Conservation (phyloP, 1,284 basidiomycete species). For the Pascua sp. region DNA sequence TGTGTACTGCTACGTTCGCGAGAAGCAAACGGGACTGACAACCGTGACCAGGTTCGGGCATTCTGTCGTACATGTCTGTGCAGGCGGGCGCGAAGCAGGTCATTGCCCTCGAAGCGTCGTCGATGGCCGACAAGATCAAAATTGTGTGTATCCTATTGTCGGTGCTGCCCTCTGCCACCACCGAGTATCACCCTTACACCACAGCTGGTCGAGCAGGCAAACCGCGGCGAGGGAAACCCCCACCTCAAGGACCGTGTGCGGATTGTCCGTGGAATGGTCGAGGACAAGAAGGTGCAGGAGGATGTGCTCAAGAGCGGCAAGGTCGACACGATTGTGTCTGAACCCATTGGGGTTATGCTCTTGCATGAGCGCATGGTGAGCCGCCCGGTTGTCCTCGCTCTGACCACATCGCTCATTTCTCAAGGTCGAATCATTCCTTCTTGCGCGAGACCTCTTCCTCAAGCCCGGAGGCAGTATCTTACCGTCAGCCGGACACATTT, state of each 20-base stretch:
- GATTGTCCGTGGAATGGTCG: slow-evolving; percentile 46
- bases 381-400: background rate
- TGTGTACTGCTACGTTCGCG: background rate
- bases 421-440: slow-evolving; percentile 52
- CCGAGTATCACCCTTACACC: too few relatives aligned
- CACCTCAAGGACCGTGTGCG: slow-evolving; percentile 39
- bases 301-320: slow-evolving; percentile 40
- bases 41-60: slow-evolving; percentile 50
- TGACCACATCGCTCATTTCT: background rate
- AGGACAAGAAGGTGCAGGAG: slow-evolving; percentile 38
- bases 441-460: slow-evolving; percentile 52
- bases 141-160: slow-evolving; percentile 34
- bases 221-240: slow-evolving; percentile 36
- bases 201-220: slow-evolving; percentile 47
- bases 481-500: slow-evolving; percentile 52
- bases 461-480: slow-evolving; percentile 52
- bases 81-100: slow-evolving; percentile 53
- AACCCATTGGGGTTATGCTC: slow-evolving; percentile 55
- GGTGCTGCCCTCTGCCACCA: too few relatives aligned
- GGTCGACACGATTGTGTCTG: slow-evolving; percentile 56
- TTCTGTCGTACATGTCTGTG: slow-evolving; percentile 53
- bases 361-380: slow-evolving; percentile 55
- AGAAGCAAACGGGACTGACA: background rate
- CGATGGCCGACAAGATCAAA: slow-evolving; percentile 52
- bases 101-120: slow-evolving; percentile 54